A percentile compares a stretch with the other conserved stretches of the same genome.
Evolutionary conservation across 1,139 yeast species (phyloP).

Genomic region (Kurtzmaniella quercitrusa): DNA sequence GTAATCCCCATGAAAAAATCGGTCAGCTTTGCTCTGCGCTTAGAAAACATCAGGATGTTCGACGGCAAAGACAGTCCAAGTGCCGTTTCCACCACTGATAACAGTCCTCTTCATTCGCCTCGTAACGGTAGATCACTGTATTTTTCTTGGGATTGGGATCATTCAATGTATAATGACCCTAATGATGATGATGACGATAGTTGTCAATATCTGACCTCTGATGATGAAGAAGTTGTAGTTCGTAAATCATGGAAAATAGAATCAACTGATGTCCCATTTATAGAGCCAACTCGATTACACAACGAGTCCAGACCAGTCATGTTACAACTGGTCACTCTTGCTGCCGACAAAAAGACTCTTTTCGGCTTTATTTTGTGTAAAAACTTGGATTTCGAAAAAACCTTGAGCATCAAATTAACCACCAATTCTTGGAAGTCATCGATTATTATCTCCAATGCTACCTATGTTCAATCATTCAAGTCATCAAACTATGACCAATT

Average conservation of each 20-base stretch:
- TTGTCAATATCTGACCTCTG: conserved; percentile 14
- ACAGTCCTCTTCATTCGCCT: conserved; percentile 35
- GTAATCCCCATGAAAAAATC: conserved; percentile 22
- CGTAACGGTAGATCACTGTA: conserved; percentile 13
- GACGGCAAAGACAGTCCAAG: conserved; percentile 40
- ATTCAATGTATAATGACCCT: conserved; percentile 4
- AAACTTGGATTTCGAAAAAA: conserved; percentile 38
- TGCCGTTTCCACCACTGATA: conserved; percentile 29
- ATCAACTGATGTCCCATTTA: conserved; percentile 4
- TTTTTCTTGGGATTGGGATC: conserved; percentile 10
- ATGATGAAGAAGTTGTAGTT: conserved; percentile 13
- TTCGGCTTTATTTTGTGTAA: conserved; percentile 32
- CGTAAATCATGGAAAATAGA: conserved; percentile 7
- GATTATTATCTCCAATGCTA: conserved; percentile 24
- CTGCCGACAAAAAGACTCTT: conserved; percentile 15
- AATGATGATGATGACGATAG: conserved; percentile 14
- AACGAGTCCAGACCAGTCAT: conserved; percentile 6
- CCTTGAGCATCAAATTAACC: conserved; percentile 31
- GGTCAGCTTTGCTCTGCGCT: conserved; percentile 34
- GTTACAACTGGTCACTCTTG: conserved; percentile 9
- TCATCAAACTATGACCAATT: conserved; percentile 33
- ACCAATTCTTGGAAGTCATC: conserved; percentile 35
- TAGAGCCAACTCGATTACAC: not conserved
- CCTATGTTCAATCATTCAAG: conserved; percentile 22
- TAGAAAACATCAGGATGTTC: conserved; percentile 37